Base-by-base conservation (phyloP, 331 rosid genomes). In the Malus hybrid region DNA sequence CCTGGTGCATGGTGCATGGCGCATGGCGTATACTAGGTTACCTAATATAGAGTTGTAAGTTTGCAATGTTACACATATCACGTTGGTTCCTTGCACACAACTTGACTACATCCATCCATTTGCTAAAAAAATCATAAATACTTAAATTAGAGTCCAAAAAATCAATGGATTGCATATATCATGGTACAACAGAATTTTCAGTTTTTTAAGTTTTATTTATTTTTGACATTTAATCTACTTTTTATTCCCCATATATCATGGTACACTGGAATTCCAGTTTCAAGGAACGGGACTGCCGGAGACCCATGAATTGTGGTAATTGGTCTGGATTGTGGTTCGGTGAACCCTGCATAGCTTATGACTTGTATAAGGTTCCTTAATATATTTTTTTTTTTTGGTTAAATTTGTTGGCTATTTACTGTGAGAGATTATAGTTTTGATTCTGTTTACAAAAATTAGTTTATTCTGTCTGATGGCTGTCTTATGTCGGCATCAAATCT, bases 401-500 rank as follows among this genome's bases (percentile, higher is more conserved):
- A 22, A 22, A 22, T 22, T 22, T 22, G 22, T 22, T 22, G 22
- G 20, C 52, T 72, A 5, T 24, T 39, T 6, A 1, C 16, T 36
- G 33, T 71, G 69, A 9, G 3, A 0, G 24, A 57, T 33, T 10
- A 6, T 28, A 11, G 12, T 42, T 73, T 44, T 72, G n/a, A 39
- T 42, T 42, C 60, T 73, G n/a, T 61, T 42, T 42, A 42, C 46
- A 42, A 42, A 10, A 42, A 42, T 42, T 7, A 72, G 36, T 50
- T 72, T 55, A 42, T 57, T 60, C 75, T 69, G 27, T 75, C 67
- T 3, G 72, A 77, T 76, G 56, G 18, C 62, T 39, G 67, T 16
- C 46, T 42, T 42, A 48, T 33, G 32, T 59, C 68, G 69, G 77
- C 62, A n/a, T 64, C 55, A 73, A 80, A 73, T 78, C 31, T 79